Evolutionary conservation across 495 filamentous ascomycete genomes (phyloP).

Genomic region (Penicillium alfredii): DNA sequence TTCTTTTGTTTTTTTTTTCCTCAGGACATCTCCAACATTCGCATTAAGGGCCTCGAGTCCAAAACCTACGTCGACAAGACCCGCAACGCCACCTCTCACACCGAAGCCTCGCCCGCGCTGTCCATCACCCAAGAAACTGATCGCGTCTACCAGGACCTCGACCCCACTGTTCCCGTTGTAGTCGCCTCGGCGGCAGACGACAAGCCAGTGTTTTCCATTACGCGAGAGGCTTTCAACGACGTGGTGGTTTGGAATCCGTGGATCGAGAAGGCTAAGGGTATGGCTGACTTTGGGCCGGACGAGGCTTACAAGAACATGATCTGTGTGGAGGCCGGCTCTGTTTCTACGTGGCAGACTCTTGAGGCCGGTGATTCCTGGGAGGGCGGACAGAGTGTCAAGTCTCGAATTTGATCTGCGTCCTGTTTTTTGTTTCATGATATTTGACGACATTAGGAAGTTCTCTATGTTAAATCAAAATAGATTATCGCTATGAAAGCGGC

Average conservation of each 20-base stretch:
- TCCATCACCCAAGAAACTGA: constrained; percentile 71
- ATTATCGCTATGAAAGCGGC: too few relatives aligned
- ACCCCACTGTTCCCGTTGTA: constrained; percentile 45
- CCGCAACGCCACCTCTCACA: constrained; percentile 50
- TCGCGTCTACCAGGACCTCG: constrained; percentile 67
- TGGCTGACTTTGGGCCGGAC: constrained; percentile 84
- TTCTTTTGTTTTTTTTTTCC: neutral
- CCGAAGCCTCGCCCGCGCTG: constrained; percentile 48
- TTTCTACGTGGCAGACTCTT: constrained; percentile 72
- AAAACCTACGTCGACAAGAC: constrained; percentile 80
- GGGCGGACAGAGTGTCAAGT: constrained; percentile 71
- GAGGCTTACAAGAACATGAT: constrained; percentile 89
- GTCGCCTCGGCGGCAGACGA: constrained; percentile 55
- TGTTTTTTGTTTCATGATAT: neutral
- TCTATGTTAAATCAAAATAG: too few relatives aligned
- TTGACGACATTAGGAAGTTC: too few relatives aligned
- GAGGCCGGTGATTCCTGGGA: constrained; percentile 86
- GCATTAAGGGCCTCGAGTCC: constrained; percentile 65
- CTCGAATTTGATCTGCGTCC: constrained; percentile 20
- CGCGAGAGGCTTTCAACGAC: constrained; percentile 73
- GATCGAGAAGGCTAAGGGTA: constrained; percentile 70
- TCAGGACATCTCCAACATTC: constrained; percentile 67
- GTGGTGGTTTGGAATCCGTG: constrained; percentile 98
- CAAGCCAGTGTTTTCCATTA: constrained; percentile 59
- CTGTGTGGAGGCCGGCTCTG: constrained; percentile 86